These are phyloP conservation scores for Boletus barrowsii DNA, from an alignment of 768 basidiomycete genomes.

Conservation along the genomic window DNA sequence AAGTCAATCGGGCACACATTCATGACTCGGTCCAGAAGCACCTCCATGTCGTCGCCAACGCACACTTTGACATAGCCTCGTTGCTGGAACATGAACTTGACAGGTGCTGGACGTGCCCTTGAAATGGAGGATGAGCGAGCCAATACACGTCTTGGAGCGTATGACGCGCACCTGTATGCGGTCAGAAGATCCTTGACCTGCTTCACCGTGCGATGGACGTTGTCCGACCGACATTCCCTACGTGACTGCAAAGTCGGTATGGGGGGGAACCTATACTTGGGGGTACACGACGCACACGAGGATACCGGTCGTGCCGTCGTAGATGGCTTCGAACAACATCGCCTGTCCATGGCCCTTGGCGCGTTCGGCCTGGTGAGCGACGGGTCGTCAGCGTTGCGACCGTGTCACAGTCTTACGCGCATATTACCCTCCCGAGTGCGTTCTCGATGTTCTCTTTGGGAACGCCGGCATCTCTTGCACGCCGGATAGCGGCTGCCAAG, in stretches of 20 bases:
- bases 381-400: neutral
- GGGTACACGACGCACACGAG: constrained; percentile 50
- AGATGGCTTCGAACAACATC: constrained; percentile 61
- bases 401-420: neutral
- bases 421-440: constrained; percentile 51
- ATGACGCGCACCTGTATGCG: constrained; percentile 41
- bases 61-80: constrained; percentile 51
- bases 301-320: constrained; percentile 55
- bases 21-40: constrained; percentile 40
- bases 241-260: constrained; percentile 21
- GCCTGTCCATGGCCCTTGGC: constrained; percentile 46
- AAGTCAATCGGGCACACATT: constrained; percentile 45
- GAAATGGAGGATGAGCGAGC: neutral
- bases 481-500: constrained; percentile 52
- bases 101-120: constrained; percentile 61
- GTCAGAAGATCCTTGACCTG: constrained; percentile 52
- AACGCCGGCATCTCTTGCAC: constrained; percentile 54
- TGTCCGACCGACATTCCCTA: constrained; percentile 64
- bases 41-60: constrained; percentile 33
- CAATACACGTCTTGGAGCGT: neutral
- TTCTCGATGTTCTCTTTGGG: constrained; percentile 70
- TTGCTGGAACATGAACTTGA: constrained; percentile 62
- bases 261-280: neutral
- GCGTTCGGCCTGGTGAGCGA: constrained; percentile 41
- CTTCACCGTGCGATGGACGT: constrained; percentile 58